phyloP scores from a whole-genome alignment of 2,329 filamentous ascomycete species.

The Pseudogymnoascus sp. region DNA sequence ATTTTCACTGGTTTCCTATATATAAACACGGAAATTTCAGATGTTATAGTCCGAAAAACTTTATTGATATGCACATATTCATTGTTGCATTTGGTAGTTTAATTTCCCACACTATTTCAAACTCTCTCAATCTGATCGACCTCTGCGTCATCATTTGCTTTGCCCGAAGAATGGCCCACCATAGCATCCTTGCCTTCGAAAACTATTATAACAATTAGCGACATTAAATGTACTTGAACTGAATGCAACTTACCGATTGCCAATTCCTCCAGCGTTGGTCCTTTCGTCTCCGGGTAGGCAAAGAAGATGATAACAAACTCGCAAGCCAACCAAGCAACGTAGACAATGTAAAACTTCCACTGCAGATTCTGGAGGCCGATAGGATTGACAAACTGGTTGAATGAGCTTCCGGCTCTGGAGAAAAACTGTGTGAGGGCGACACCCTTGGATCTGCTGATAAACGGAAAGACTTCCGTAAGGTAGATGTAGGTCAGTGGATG shows the following conservation, averaged over 20 bases:
- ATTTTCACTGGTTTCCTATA: too few relatives aligned
- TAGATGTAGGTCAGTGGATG: conserved; percentile 12
- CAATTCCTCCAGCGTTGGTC: conserved; percentile 34
- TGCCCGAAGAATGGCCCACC: not conserved
- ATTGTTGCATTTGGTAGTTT: not conserved
- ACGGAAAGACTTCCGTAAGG: conserved; percentile 13
- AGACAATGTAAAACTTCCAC: conserved; percentile 35
- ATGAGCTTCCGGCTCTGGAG: conserved; percentile 13
- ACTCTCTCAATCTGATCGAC: not conserved
- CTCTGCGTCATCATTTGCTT: not conserved
- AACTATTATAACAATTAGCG: not conserved
- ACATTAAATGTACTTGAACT: not conserved
- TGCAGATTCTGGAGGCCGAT: conserved; percentile 31
- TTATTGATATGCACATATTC: not conserved
- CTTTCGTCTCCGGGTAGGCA: conserved; percentile 31
- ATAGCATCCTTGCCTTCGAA: not conserved
- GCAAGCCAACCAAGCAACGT: conserved; percentile 26
- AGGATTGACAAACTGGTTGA: conserved; percentile 33
- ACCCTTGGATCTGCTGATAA: conserved; percentile 8
- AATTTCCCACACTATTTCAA: not conserved
- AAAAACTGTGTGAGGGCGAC: conserved; percentile 4
- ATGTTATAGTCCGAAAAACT: not conserved
- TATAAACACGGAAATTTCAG: too few relatives aligned
- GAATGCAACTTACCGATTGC: conserved; percentile 19
- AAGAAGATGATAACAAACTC: conserved; percentile 15